phyloP scores from a whole-genome alignment of 139 green algal genomes.

The Chlamydomonas urium region DNA sequence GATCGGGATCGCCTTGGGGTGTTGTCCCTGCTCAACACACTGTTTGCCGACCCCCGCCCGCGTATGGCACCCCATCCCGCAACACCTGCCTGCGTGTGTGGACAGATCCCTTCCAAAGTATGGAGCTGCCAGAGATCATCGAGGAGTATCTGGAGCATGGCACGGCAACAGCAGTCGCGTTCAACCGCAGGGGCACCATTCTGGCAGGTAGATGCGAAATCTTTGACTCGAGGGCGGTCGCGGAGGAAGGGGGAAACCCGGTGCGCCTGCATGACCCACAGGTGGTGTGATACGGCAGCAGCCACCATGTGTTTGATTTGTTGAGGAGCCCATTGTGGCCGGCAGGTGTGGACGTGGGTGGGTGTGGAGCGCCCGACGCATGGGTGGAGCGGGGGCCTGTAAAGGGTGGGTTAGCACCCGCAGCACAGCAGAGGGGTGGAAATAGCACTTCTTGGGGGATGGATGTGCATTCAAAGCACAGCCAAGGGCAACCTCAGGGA shows the following conservation, averaged over 20 bases:
- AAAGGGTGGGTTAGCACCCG: no score
- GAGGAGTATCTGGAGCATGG: constrained; percentile 64
- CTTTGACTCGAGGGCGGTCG: no score
- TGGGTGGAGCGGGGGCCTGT: no score
- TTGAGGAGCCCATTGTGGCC: not conserved
- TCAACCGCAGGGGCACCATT: constrained; percentile 75
- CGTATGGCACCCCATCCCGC: no score
- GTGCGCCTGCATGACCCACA: not conserved
- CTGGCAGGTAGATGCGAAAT: constrained; percentile 62
- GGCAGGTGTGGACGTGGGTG: not conserved
- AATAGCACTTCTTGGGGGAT: no score
- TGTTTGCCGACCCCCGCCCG: no score
- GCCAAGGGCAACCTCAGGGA: no score
- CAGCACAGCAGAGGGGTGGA: no score
- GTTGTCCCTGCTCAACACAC: no score
- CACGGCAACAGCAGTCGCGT: constrained; percentile 49
- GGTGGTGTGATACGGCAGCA: not conserved
- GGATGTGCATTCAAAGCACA: no score
- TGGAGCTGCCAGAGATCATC: constrained; percentile 60
- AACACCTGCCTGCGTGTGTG: no score
- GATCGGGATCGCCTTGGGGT: no score
- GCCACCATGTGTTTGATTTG: not conserved
- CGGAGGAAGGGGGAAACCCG: not conserved
- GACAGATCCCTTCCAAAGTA: constrained; percentile 57
- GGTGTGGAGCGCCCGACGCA: not conserved